These are phyloP conservation scores for Scorias spongiosa DNA, from an alignment of 2,329 filamentous ascomycete species.

Conservation along the genomic window DNA sequence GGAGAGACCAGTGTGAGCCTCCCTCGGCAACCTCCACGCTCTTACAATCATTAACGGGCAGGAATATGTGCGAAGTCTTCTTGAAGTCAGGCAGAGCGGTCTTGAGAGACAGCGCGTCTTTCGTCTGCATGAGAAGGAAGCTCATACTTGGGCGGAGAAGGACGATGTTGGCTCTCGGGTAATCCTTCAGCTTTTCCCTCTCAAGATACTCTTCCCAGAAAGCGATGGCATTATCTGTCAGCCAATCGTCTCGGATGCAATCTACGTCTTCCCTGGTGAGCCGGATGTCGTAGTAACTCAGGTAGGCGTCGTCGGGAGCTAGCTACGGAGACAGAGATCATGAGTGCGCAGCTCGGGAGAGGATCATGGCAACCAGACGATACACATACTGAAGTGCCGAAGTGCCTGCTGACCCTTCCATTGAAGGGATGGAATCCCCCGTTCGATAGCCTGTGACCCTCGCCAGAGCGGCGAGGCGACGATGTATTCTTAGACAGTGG, in stretches of 20 bases:
- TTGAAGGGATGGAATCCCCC: conserved; percentile 38
- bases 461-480: neutral
- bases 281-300: conserved; percentile 47
- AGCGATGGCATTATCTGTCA: conserved; percentile 92
- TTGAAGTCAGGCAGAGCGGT: conserved; percentile 68
- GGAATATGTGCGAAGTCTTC: conserved; percentile 77
- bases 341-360: conserved; percentile 1
- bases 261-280: conserved; percentile 84
- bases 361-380: conserved; percentile 11
- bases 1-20: conserved; percentile 85
- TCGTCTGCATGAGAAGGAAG: conserved; percentile 70
- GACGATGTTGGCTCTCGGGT: conserved; percentile 70
- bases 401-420: conserved; percentile 35
- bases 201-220: conserved; percentile 98
- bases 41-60: conserved; percentile 81
- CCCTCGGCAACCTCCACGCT: conserved; percentile 68
- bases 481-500: neutral
- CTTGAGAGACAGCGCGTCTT: conserved; percentile 39
- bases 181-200: conserved; percentile 66
- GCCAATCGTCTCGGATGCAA: conserved; percentile 80
- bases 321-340: conserved; percentile 20
- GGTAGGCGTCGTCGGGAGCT: conserved; percentile 50
- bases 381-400: conserved; percentile 32
- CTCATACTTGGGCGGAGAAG: conserved; percentile 87
- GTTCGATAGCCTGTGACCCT: conserved; percentile 7